Evolutionary conservation across 1,139 yeast species (phyloP).

Genomic region (Yamadazyma oceani): DNA sequence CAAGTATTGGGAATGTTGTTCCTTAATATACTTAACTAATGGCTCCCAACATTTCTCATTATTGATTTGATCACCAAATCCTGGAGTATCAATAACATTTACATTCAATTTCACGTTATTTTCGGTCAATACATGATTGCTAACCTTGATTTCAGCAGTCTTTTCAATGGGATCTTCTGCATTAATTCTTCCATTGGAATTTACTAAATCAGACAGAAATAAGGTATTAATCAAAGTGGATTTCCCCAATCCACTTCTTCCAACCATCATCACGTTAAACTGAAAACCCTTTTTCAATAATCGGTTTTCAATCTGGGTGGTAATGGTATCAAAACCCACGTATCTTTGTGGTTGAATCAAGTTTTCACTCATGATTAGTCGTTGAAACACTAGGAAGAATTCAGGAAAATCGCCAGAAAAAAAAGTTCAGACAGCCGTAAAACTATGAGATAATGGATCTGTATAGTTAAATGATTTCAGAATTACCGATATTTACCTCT

Average conservation of each 20-base stretch:
- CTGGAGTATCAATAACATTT: conserved; percentile 94
- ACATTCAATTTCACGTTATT: conserved; percentile 84
- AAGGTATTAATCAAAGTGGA: conserved; percentile 88
- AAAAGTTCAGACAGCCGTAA: too few species aligned
- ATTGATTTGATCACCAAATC: conserved; percentile 95
- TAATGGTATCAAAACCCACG: conserved; percentile 96
- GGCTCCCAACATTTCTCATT: conserved; percentile 98
- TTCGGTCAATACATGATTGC: conserved; percentile 69
- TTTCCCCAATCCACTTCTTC: conserved; percentile 93
- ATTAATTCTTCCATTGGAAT: conserved; percentile 66
- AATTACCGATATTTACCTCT: too few species aligned
- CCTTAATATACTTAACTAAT: conserved; percentile 89
- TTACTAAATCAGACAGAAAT: conserved; percentile 78
- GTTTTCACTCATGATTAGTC: conserved; percentile 9
- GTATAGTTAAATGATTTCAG: too few species aligned
- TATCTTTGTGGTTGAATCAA: conserved; percentile 48
- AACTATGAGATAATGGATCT: too few species aligned
- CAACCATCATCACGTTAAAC: conserved; percentile 92
- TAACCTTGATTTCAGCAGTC: conserved; percentile 84
- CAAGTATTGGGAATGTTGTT: conserved; percentile 90
- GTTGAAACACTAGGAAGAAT: not conserved
- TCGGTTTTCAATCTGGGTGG: conserved; percentile 91
- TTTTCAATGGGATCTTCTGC: conserved; percentile 75
- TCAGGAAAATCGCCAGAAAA: too few species aligned
- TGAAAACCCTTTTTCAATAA: conserved; percentile 91